Evolutionary conservation across 331 rosid genomes (phyloP).

Genomic region (Pyracantha coccinea): DNA sequence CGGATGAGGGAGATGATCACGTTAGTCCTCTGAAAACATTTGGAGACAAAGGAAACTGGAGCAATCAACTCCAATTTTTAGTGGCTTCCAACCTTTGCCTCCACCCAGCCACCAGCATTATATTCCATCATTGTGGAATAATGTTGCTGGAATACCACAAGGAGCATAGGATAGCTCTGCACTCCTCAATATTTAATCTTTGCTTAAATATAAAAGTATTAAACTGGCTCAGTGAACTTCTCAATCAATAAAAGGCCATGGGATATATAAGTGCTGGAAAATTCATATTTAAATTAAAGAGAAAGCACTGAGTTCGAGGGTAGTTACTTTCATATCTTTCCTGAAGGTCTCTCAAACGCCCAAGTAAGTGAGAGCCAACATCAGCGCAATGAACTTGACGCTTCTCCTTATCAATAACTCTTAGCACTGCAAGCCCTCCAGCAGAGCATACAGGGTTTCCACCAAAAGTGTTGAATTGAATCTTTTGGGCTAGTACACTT

Average conservation of each 20-base stretch:
- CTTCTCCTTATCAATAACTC: conserved; percentile 72
- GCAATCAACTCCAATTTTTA: background rate
- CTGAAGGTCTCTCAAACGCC: conserved; percentile 57
- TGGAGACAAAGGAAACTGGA: background rate
- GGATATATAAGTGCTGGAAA: background rate
- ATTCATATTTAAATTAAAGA: background rate
- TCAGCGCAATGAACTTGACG: conserved; percentile 66
- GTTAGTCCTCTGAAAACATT: background rate
- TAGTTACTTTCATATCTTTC: conserved; percentile 54
- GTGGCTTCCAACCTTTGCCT: background rate
- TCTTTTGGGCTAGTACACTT: conserved; percentile 56
- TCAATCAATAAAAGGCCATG: background rate
- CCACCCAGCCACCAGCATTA: background rate
- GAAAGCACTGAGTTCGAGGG: conserved; percentile 4
- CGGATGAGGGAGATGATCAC: background rate
- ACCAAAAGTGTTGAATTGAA: conserved; percentile 71
- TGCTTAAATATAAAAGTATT: background rate
- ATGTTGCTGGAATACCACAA: background rate
- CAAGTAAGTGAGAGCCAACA: conserved; percentile 67
- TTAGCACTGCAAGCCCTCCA: conserved; percentile 77
- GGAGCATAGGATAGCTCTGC: background rate
- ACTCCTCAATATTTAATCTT: background rate
- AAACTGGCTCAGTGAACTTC: background rate
- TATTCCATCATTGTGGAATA: background rate
- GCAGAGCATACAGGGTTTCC: conserved; percentile 93